A percentile compares a stretch with the other conserved stretches of the same genome.
These are phyloP conservation scores for Lasiodiplodia gonubiensis DNA, from an alignment of 2,329 filamentous ascomycete genomes.

Conservation along the genomic window DNA sequence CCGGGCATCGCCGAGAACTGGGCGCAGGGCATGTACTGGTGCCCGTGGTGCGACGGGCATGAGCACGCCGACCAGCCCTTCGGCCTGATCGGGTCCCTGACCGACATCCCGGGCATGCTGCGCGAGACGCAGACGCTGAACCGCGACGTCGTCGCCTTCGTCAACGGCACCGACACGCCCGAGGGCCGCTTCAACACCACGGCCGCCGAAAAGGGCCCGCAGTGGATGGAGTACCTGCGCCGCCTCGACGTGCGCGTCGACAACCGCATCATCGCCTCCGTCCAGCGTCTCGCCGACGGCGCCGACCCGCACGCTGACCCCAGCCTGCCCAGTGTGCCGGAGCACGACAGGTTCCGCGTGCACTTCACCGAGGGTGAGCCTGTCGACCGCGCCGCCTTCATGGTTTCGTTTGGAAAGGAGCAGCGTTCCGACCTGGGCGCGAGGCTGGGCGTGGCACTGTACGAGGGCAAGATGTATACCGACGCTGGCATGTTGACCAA, in stretches of 20 bases:
- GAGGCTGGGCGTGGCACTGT: conserved; percentile 7
- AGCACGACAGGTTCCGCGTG: conserved; percentile 2
- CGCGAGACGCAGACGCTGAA: conserved; percentile 11
- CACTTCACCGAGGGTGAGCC: conserved; percentile 8
- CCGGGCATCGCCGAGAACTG: conserved; percentile 7
- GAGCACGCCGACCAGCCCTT: conserved; percentile 16
- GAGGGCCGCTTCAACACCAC: not conserved
- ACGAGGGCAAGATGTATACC: conserved; percentile 1
- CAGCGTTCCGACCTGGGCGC: not conserved
- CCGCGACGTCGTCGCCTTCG: conserved; percentile 17
- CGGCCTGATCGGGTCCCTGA: not conserved
- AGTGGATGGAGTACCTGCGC: conserved; percentile 2
- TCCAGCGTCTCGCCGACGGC: conserved; percentile 3
- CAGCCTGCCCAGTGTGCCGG: not conserved
- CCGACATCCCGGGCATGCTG: not conserved
- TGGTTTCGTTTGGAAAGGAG: conserved; percentile 10
- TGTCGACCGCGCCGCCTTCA: not conserved
- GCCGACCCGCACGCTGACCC: not conserved
- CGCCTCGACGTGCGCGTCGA: not conserved
- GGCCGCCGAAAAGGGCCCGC: not conserved
- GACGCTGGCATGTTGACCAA: conserved; percentile 12
- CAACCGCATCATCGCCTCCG: conserved; percentile 1
- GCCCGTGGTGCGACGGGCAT: conserved; percentile 22
- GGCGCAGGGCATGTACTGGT: conserved; percentile 15
- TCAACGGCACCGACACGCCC: conserved; percentile 20